Conservation (phyloP, 2,329 filamentous ascomycete species). For the Rutstroemia sp. region DNA sequence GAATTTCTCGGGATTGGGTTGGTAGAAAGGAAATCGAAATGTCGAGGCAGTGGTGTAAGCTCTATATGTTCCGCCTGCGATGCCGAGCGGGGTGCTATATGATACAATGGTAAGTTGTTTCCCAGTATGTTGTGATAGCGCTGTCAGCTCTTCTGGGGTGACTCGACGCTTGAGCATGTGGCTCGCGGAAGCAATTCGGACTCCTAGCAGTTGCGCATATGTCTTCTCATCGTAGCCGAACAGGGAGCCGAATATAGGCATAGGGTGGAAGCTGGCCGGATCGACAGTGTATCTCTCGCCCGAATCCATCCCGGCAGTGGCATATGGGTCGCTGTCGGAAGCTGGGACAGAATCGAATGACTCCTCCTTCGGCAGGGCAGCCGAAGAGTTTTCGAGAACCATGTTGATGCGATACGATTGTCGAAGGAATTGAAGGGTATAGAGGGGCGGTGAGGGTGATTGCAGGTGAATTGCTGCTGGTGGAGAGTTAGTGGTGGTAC, state of each 20-base stretch:
- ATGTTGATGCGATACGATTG: constrained; percentile 10
- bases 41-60: constrained; percentile 16
- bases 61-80: constrained; percentile 21
- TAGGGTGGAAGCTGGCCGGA: constrained; percentile 15
- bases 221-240: constrained; percentile 15
- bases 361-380: constrained; percentile 7
- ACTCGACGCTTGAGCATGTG: constrained; percentile 16
- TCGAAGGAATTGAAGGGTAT: neutral
- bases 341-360: constrained; percentile 19
- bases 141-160: constrained; percentile 24
- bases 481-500: neutral
- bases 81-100: constrained; percentile 19
- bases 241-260: constrained; percentile 21
- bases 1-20: constrained; percentile 24
- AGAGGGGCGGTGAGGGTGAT: constrained; percentile 9
- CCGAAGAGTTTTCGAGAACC: constrained; percentile 23
- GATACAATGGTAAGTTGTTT: constrained; percentile 24
- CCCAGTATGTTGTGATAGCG: constrained; percentile 22
- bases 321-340: constrained; percentile 25
- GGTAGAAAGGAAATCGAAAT: constrained; percentile 27
- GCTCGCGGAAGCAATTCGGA: neutral
- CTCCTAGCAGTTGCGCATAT: neutral
- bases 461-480: neutral
- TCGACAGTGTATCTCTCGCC: constrained; percentile 3
- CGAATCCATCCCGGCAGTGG: neutral